Evolutionary conservation across 1,139 yeast species (phyloP).

Genomic region (Sugiyamaella sp.): DNA sequence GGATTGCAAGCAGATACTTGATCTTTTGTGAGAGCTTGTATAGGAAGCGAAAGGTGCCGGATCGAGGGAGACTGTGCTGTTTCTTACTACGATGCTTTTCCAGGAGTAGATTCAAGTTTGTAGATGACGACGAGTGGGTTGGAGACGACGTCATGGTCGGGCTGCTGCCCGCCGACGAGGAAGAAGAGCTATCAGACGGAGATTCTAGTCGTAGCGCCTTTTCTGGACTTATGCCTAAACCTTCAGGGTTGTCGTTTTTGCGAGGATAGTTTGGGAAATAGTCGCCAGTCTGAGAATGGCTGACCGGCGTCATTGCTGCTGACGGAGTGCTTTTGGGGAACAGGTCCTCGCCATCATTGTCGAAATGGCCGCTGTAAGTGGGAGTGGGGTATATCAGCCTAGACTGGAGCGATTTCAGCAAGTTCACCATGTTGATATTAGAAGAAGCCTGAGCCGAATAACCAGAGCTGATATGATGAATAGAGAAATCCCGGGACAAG

Average conservation of each 20-base stretch:
- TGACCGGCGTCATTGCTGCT: slow-evolving; percentile 6
- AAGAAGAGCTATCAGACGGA: background rate
- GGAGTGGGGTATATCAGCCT: slow-evolving; percentile 16
- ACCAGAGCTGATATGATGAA: background rate
- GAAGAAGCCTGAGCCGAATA: background rate
- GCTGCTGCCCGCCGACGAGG: slow-evolving; percentile 10
- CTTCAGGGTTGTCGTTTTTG: background rate
- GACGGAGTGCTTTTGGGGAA: slow-evolving; percentile 2
- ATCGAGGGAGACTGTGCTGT: slow-evolving; percentile 8
- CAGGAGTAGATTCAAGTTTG: slow-evolving; percentile 6
- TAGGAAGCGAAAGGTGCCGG: slow-evolving; percentile 19
- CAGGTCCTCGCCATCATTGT: slow-evolving; percentile 2
- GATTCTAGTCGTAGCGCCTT: background rate
- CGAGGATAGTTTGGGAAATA: slow-evolving; percentile 9
- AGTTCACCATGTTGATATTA: slow-evolving; percentile 10
- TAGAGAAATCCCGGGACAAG: no score
- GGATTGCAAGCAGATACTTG: slow-evolving; percentile 14
- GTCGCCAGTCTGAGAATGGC: slow-evolving; percentile 2
- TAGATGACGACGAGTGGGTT: background rate
- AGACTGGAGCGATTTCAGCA: slow-evolving; percentile 12
- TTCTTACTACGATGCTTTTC: slow-evolving; percentile 13
- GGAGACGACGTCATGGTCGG: slow-evolving; percentile 15
- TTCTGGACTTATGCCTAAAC: slow-evolving; percentile 6
- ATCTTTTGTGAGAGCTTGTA: slow-evolving; percentile 10
- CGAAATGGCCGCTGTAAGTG: background rate